phyloP scores from a whole-genome alignment of 2,329 filamentous ascomycete species.

The Ophiobolus disseminans region DNA sequence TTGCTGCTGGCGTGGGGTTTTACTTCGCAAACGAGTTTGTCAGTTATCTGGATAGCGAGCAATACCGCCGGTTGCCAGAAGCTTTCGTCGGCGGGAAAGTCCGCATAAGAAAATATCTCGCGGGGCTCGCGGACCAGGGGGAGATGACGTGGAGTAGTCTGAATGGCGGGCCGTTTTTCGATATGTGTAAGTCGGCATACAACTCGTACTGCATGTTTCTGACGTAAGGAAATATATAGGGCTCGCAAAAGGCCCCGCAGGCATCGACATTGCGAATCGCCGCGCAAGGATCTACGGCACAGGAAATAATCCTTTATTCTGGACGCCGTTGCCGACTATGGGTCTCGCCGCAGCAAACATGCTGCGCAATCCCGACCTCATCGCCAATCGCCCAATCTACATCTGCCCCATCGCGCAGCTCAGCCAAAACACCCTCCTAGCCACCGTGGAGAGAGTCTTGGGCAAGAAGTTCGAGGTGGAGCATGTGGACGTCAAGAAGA shows the following conservation, averaged over 20 bases:
- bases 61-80: conserved; percentile 38
- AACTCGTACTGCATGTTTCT: not conserved
- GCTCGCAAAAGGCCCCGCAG: conserved; percentile 48
- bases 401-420: conserved; percentile 34
- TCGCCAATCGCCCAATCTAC: conserved; percentile 38
- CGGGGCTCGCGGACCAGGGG: conserved; percentile 25
- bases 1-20: conserved; percentile 42
- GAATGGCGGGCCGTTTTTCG: conserved; percentile 47
- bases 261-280: conserved; percentile 38
- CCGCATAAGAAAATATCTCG: conserved; percentile 34
- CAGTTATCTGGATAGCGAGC: conserved; percentile 30
- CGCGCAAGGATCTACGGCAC: conserved; percentile 46
- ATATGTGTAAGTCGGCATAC: conserved; percentile 40
- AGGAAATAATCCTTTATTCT: conserved; percentile 36
- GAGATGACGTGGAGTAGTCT: conserved; percentile 41
- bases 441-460: conserved; percentile 29
- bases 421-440: conserved; percentile 38
- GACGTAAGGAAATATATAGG: conserved; percentile 20
- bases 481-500: conserved; percentile 35
- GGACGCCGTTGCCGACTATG: conserved; percentile 41
- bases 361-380: conserved; percentile 30
- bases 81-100: conserved; percentile 34
- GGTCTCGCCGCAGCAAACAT: conserved; percentile 38
- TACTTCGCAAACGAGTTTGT: conserved; percentile 48
- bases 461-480: conserved; percentile 30